Conservation (phyloP, 495 filamentous ascomycete genomes). For the Penicillium salamii region DNA sequence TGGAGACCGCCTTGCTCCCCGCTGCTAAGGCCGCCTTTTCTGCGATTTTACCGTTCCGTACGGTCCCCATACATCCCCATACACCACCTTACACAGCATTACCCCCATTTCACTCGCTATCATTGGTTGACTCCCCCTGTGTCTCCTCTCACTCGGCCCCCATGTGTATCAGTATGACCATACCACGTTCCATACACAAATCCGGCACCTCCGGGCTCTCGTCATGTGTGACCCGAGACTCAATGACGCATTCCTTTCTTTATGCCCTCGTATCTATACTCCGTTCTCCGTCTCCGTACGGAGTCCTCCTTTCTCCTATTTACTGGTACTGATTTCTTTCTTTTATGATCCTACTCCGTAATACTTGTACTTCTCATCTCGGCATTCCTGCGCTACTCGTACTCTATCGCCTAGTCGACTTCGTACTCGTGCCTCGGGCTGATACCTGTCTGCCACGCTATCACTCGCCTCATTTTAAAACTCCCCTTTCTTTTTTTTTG, state of each 20-base stretch:
- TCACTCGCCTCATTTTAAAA: constrained; percentile 15
- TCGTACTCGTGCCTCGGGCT: not conserved
- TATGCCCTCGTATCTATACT: not conserved
- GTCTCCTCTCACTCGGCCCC: not conserved
- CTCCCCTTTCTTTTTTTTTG: constrained; percentile 14
- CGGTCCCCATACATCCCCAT: not conserved
- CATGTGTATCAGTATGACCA: not conserved
- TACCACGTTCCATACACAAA: constrained; percentile 1
- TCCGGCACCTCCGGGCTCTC: constrained; percentile 25
- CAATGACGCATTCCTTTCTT: constrained; percentile 1
- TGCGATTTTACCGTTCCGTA: not conserved
- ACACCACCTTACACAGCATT: not conserved
- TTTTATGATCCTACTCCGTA: not conserved
- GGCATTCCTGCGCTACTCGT: too few relatives aligned
- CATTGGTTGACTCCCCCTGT: not conserved
- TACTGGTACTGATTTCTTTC: too few relatives aligned
- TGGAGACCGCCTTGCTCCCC: constrained; percentile 5
- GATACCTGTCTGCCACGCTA: not conserved
- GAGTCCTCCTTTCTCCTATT: too few relatives aligned
- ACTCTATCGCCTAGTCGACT: not conserved
- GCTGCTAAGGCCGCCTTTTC: constrained; percentile 1
- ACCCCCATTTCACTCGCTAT: not conserved
- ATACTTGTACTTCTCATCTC: not conserved
- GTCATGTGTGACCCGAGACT: constrained; percentile 22
- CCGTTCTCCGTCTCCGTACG: too few relatives aligned